Evolutionary conservation across 2,329 filamentous ascomycete species (phyloP).

Genomic region (Cladosporium cucumerinum): DNA sequence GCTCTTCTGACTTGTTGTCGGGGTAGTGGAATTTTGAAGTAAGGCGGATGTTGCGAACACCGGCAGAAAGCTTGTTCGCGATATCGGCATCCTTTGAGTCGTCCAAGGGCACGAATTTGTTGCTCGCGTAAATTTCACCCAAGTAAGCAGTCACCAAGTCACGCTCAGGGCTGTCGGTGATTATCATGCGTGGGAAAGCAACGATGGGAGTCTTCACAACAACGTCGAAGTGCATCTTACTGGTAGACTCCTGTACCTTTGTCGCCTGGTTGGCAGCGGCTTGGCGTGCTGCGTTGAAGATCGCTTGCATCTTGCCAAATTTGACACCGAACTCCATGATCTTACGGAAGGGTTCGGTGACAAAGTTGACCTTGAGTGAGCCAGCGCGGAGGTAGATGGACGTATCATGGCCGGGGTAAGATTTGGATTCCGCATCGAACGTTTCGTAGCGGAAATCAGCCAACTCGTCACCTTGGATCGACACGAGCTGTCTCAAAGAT

Average conservation of each 20-base stretch:
- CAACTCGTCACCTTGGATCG: constrained; percentile 91
- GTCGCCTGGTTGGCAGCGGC: constrained; percentile 91
- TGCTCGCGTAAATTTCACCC: constrained; percentile 95
- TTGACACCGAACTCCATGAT: constrained; percentile 98
- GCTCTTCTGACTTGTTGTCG: constrained; percentile 69
- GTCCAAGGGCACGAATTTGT: constrained; percentile 82
- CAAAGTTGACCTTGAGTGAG: constrained; percentile 93
- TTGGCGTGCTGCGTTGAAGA: constrained; percentile 94
- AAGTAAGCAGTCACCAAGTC: constrained; percentile 90
- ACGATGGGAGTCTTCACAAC: constrained; percentile 93
- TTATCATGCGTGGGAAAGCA: constrained; percentile 79
- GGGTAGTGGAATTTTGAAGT: constrained; percentile 86
- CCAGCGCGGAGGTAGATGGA: constrained; percentile 87
- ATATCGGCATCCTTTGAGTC: constrained; percentile 69
- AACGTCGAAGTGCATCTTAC: constrained; percentile 90
- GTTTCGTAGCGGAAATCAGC: constrained; percentile 98
- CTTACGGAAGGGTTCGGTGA: constrained; percentile 95
- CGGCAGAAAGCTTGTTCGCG: constrained; percentile 85
- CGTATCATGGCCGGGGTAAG: constrained; percentile 92
- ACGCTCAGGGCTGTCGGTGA: constrained; percentile 65
- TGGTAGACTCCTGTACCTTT: constrained; percentile 85
- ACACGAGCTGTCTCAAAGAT: constrained; percentile 78
- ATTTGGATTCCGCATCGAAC: constrained; percentile 70
- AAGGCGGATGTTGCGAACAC: constrained; percentile 85
- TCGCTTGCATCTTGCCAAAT: constrained; percentile 98